phyloP scores from a whole-genome alignment of 352 stramenopile genomes.

The Peronospora destructor region DNA sequence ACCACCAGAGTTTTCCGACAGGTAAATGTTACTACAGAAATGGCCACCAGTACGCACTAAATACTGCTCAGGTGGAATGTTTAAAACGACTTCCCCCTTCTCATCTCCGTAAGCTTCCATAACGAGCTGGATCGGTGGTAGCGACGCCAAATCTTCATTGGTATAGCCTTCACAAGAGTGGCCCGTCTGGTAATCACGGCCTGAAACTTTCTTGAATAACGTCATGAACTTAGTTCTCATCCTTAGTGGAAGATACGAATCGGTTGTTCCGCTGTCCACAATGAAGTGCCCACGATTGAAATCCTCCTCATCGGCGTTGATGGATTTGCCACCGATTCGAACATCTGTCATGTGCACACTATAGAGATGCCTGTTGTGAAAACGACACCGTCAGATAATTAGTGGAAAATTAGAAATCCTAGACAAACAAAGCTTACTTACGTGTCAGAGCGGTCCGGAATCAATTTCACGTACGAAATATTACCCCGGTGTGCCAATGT shows the following conservation, averaged over 20 bases:
- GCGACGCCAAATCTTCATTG: constrained; percentile 34
- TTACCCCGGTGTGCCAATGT: constrained; percentile 42
- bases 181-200: constrained; percentile 43
- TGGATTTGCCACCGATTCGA: constrained; percentile 49
- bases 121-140: constrained; percentile 67
- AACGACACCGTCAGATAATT: constrained; percentile 1
- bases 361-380: constrained; percentile 48
- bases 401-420: neutral
- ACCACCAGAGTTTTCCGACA: constrained; percentile 59
- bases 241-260: constrained; percentile 64
- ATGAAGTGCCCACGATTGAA: constrained; percentile 59
- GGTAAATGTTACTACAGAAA: constrained; percentile 60
- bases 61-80: constrained; percentile 62
- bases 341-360: constrained; percentile 62
- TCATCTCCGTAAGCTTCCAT: constrained; percentile 56
- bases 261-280: constrained; percentile 80
- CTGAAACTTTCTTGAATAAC: constrained; percentile 44
- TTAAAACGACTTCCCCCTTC: constrained; percentile 48
- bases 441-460: constrained; percentile 27
- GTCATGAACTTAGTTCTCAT: constrained; percentile 50
- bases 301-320: constrained; percentile 38
- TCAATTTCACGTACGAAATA: constrained; percentile 54
- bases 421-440: constrained; percentile 6
- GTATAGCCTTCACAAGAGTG: constrained; percentile 47
- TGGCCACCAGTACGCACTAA: constrained; percentile 40